Evolutionary conservation across 257 asterid species (phyloP).

Genomic region (Primulina tabacum): DNA sequence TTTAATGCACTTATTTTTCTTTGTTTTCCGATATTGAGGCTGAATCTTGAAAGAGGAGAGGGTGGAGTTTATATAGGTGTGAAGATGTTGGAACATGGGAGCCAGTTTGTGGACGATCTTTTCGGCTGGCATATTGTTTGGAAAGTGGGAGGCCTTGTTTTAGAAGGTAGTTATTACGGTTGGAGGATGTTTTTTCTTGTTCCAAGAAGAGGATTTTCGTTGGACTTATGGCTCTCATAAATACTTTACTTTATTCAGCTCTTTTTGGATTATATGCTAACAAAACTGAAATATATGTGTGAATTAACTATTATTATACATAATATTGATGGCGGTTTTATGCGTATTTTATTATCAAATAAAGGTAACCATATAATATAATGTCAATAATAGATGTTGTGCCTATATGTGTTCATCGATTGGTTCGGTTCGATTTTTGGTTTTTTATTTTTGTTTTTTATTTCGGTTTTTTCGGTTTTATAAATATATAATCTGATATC

Average conservation of each 20-base stretch:
- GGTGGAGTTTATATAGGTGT: slow-evolving; percentile 34
- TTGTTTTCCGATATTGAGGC: slow-evolving; percentile 25
- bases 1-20: neutral
- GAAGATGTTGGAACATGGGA: slow-evolving; percentile 23
- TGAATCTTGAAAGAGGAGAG: slow-evolving; percentile 13
- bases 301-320: too few species aligned
- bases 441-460: too few species aligned
- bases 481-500: too few species aligned
- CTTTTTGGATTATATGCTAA: neutral
- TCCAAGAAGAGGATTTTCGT: neutral
- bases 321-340: too few species aligned
- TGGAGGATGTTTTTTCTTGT: slow-evolving; percentile 3
- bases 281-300: too few species aligned
- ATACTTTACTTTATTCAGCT: neutral
- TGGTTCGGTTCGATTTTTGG: too few species aligned
- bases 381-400: too few species aligned
- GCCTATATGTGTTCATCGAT: too few species aligned
- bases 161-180: slow-evolving; percentile 32
- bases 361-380: too few species aligned
- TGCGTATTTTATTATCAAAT: too few species aligned
- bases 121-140: slow-evolving; percentile 25
- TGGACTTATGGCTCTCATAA: neutral
- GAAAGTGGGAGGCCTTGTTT: slow-evolving; percentile 33
- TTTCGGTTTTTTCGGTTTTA: too few species aligned
- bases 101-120: slow-evolving; percentile 32